These are phyloP conservation scores for Tilletia horrida DNA, from an alignment of 1,284 basidiomycete species.

Conservation along the genomic window DNA sequence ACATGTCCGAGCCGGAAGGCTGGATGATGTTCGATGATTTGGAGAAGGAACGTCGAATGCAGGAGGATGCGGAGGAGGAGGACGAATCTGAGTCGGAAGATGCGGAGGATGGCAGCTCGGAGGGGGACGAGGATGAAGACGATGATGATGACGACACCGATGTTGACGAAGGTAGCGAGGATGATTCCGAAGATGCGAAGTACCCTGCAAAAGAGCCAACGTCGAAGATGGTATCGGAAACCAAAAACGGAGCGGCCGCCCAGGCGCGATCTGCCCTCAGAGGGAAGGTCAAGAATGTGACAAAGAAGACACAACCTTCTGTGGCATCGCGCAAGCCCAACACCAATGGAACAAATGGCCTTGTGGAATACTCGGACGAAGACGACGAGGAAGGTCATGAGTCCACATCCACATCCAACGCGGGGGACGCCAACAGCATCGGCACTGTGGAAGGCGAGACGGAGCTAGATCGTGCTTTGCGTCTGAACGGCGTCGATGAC, in stretches of 20 bases:
- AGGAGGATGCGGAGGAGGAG: slow-evolving; percentile 1
- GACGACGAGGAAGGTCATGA: not conserved
- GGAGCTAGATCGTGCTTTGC: slow-evolving; percentile 4
- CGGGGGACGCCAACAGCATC: no score
- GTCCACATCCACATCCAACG: no score
- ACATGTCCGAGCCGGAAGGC: not conserved
- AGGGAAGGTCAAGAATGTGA: not conserved
- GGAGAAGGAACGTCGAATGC: not conserved
- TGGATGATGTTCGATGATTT: slow-evolving; percentile 17
- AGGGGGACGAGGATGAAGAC: slow-evolving; percentile 10
- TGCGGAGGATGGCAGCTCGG: not conserved
- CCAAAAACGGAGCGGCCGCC: not conserved
- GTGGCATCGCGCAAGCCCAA: no score
- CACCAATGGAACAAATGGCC: not conserved
- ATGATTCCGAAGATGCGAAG: not conserved
- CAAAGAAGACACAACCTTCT: no score
- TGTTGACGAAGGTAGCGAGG: not conserved
- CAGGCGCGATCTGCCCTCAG: no score
- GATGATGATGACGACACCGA: not conserved
- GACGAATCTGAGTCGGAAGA: slow-evolving; percentile 9
- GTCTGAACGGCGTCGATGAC: slow-evolving; percentile 13
- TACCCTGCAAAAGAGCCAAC: not conserved
- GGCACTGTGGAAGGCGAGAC: not conserved
- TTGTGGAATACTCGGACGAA: not conserved
- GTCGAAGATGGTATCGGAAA: no score